Base-by-base conservation (phyloP, 1,284 basidiomycete genomes). In the Wallemia hederae region DNA sequence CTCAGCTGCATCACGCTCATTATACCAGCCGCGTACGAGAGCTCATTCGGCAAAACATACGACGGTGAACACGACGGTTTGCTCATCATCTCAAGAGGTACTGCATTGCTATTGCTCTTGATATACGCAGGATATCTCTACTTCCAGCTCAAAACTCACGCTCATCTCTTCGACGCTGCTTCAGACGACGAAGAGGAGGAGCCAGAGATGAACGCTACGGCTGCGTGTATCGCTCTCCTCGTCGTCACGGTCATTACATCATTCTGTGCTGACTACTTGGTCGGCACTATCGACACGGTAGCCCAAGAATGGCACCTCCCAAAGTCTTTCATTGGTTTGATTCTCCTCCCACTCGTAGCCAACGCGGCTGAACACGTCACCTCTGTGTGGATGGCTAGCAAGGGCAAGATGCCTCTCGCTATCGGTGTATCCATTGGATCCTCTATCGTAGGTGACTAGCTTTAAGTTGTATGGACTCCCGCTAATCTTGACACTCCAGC, bases 391-490 rank as follows among this genome's bases (percentile, higher is more conserved):
- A 91, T 91, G 87, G 86, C 87, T 0, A 75, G 83, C 75, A 88
- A 62, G 29, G 29, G 78, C 64, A 83, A 85, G 68, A 88, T 87
- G 80, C 84, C 87, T 67, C 73, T 88, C 29, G 82, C 85, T 0
- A 85, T 94, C 63, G 82, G 82, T 1, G 86, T 96, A 63, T 85
- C 85, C 61, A 83, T 96, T 60, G 90, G 90, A 15, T 85, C 82
- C 63, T 85, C 83, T 2, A 92, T 96, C 64, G 83, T 84, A 65
- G 65, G 80, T 74, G 26, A 55, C 58, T 24, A 26, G 24, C 26
- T 39, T 17, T 29, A 59, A 59, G 39, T 27, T 57, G 61, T 14
- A 27, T 28, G 62, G 57, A 58, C 59, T 34, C 28, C 63, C 29
- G 58, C 26, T 11, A 49, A 49, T 62, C 24, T 56, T 59, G 2